phyloP scores from a whole-genome alignment of 805 yeast species.

The Starmerella tilneyi region DNA sequence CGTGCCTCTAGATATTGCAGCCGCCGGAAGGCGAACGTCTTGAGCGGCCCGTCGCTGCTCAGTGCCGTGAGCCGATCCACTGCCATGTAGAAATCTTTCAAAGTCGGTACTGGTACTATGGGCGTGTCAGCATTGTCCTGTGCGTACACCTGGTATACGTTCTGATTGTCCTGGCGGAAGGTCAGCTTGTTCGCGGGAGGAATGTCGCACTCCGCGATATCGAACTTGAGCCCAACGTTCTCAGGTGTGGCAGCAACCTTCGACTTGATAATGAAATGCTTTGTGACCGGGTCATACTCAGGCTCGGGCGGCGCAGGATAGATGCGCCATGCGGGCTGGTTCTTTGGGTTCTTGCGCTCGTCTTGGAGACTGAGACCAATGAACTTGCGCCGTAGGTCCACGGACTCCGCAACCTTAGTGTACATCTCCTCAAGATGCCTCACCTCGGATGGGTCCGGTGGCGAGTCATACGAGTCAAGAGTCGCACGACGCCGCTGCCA shows the following conservation, averaged over 20 bases:
- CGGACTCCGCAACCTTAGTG: conserved; percentile 39
- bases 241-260: conserved; percentile 35
- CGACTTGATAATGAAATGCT: conserved; percentile 34
- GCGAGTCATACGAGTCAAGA: conserved; percentile 21
- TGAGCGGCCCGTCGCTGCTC: conserved; percentile 91
- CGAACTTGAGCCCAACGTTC: conserved; percentile 44
- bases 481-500: conserved; percentile 14
- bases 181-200: conserved; percentile 40
- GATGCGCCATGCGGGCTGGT: conserved; percentile 58
- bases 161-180: conserved; percentile 47
- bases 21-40: conserved; percentile 90
- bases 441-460: conserved; percentile 30
- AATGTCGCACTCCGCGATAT: conserved; percentile 44
- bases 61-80: conserved; percentile 60
- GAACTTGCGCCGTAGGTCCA: conserved; percentile 67
- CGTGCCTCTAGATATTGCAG: conserved; percentile 90
- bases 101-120: conserved; percentile 59
- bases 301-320: conserved; percentile 95
- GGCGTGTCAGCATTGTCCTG: conserved; percentile 25
- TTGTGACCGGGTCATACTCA: conserved; percentile 57
- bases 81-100: conserved; percentile 78
- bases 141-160: conserved; percentile 56
- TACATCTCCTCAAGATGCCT: conserved; percentile 33
- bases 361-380: conserved; percentile 61
- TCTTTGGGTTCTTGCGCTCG: conserved; percentile 75